phyloP scores from a whole-genome alignment of 345 rosid species.

The Arabidopsis arenosa region DNA sequence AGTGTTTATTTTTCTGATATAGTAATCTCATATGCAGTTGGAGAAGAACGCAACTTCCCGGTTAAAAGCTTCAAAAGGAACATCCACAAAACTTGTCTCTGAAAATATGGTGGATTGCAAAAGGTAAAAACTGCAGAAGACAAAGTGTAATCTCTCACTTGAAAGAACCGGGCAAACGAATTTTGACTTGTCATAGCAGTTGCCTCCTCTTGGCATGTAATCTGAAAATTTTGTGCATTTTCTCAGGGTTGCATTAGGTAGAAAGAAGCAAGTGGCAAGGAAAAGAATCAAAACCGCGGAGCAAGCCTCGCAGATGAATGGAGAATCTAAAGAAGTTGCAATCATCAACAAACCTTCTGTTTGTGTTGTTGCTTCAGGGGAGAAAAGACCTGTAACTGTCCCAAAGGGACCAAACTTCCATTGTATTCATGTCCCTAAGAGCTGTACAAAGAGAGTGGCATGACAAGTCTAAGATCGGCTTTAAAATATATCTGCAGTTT shows the following conservation, averaged over 20 bases:
- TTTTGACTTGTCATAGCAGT: constrained; percentile 1
- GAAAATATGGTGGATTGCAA: neutral
- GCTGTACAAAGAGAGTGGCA: constrained; percentile 60
- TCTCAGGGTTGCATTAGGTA: constrained; percentile 52
- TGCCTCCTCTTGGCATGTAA: neutral
- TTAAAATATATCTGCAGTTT: neutral
- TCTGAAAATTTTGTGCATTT: constrained; percentile 15
- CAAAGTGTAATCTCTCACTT: constrained; percentile 43
- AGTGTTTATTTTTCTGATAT: constrained; percentile 1
- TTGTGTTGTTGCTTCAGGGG: constrained; percentile 47
- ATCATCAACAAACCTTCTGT: constrained; percentile 48
- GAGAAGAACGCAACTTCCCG: constrained; percentile 33
- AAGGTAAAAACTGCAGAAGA: constrained; percentile 47
- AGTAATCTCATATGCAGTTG: constrained; percentile 27
- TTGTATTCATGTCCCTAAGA: constrained; percentile 65
- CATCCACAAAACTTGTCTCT: constrained; percentile 30
- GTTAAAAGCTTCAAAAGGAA: constrained; percentile 44
- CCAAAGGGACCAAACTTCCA: constrained; percentile 76
- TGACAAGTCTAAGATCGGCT: constrained; percentile 13
- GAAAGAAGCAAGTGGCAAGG: constrained; percentile 39
- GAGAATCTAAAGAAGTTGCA: constrained; percentile 44
- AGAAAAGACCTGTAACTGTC: constrained; percentile 51
- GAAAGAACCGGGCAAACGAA: constrained; percentile 32
- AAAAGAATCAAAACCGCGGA: constrained; percentile 33
- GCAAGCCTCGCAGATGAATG: constrained; percentile 32